These are phyloP conservation scores for Orobanche coerulescens DNA, from an alignment of 257 asterid species.

Conservation along the genomic window DNA sequence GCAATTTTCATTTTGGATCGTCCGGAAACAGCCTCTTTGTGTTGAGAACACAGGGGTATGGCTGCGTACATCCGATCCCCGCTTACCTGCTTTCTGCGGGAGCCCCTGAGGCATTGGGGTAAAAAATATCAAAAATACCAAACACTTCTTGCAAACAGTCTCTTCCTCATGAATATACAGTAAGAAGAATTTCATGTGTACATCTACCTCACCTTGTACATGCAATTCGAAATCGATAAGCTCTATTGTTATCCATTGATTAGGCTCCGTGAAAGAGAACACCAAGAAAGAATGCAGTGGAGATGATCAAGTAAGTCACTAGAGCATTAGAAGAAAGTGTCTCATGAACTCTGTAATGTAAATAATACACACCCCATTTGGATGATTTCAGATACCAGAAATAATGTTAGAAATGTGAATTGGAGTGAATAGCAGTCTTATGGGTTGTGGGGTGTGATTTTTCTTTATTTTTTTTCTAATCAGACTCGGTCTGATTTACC, in stretches of 20 bases:
- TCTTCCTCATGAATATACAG: neutral
- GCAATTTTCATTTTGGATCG: too few species aligned
- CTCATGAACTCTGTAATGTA: slow-evolving; percentile 19
- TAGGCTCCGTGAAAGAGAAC: slow-evolving; percentile 33
- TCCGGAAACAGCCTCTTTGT: too few species aligned
- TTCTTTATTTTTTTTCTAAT: neutral
- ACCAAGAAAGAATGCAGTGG: neutral
- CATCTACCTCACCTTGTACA: too few species aligned
- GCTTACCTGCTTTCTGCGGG: too few species aligned
- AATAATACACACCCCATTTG: slow-evolving; percentile 23
- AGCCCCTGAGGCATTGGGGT: too few species aligned
- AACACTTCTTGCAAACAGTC: neutral
- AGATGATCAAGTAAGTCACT: neutral
- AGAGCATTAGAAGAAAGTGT: slow-evolving; percentile 2
- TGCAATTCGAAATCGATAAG: neutral
- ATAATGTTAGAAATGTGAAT: slow-evolving; percentile 22
- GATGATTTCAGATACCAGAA: slow-evolving; percentile 22
- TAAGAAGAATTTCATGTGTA: too few species aligned
- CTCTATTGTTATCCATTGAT: slow-evolving; percentile 14
- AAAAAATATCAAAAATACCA: too few species aligned
- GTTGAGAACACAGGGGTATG: too few species aligned
- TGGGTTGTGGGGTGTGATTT: slow-evolving; percentile 14
- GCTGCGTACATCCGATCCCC: too few species aligned
- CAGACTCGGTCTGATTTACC: slow-evolving; percentile 14
- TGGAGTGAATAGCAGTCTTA: slow-evolving; percentile 4